These are phyloP conservation scores for Oryza coarctata DNA, from an alignment of 176 grass and related monocot genomes.

Conservation along the genomic window DNA sequence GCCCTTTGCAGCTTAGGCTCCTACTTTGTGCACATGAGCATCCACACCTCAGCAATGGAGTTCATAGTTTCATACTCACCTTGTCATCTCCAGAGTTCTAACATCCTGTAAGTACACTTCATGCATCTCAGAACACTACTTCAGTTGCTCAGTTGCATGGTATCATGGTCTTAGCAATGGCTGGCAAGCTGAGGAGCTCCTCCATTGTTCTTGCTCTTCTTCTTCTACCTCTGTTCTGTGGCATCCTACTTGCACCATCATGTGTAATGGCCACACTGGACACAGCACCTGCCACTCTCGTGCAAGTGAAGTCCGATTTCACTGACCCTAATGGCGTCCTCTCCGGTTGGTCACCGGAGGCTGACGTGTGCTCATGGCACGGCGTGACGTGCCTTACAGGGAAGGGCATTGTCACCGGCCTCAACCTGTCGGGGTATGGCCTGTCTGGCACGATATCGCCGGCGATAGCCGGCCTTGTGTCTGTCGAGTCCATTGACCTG, in stretches of 20 bases:
- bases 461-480: slow-evolving; percentile 44
- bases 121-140: neutral
- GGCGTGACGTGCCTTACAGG: slow-evolving; percentile 53
- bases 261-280: slow-evolving; percentile 31
- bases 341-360: slow-evolving; percentile 55
- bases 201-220: slow-evolving; percentile 12
- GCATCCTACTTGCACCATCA: slow-evolving; percentile 29
- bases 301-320: slow-evolving; percentile 64
- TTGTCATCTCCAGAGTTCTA: slow-evolving; percentile 31
- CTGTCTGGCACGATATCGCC: slow-evolving; percentile 61
- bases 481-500: slow-evolving; percentile 67
- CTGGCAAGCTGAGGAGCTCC: slow-evolving; percentile 16
- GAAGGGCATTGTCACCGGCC: slow-evolving; percentile 42
- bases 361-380: slow-evolving; percentile 69
- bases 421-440: slow-evolving; percentile 69
- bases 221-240: slow-evolving; percentile 31
- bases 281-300: slow-evolving; percentile 36
- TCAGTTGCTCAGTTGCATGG: neutral
- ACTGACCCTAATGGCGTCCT: slow-evolving; percentile 52
- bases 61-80: slow-evolving; percentile 32
- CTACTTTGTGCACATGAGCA: slow-evolving; percentile 17
- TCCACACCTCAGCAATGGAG: slow-evolving; percentile 19
- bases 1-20: slow-evolving; percentile 7
- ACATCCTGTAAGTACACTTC: slow-evolving; percentile 22
- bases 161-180: slow-evolving; percentile 43